phyloP scores from a whole-genome alignment of 805 yeast species.

The Maudiozyma barnettii region DNA sequence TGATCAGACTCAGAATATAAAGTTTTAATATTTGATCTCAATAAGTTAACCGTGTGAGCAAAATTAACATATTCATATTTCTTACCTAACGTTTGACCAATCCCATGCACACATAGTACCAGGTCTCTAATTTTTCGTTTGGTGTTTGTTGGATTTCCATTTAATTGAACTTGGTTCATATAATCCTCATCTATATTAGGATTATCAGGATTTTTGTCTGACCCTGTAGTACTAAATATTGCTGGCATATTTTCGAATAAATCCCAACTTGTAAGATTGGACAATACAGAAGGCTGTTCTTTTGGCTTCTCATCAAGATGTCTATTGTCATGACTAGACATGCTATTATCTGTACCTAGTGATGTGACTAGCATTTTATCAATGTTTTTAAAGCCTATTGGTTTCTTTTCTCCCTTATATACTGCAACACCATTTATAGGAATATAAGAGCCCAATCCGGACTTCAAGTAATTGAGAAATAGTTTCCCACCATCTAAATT shows the following conservation, averaged over 20 bases:
- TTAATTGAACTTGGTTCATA: constrained; percentile 35
- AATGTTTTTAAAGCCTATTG: not conserved
- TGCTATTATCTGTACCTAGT: constrained; percentile 14
- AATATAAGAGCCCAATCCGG: constrained; percentile 25
- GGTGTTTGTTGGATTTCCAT: constrained; percentile 17
- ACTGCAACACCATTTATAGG: constrained; percentile 42
- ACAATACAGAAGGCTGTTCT: not conserved
- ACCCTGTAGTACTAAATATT: not conserved
- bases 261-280: constrained; percentile 7
- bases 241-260: constrained; percentile 4
- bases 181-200: constrained; percentile 19
- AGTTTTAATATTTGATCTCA: constrained; percentile 49
- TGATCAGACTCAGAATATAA: constrained; percentile 36
- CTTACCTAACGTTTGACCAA: constrained; percentile 80
- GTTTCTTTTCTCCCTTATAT: constrained; percentile 1
- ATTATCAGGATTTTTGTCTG: constrained; percentile 2
- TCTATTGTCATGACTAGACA: not conserved
- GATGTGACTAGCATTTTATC: constrained; percentile 32
- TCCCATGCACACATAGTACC: constrained; percentile 87
- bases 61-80: constrained; percentile 76
- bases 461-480: constrained; percentile 29
- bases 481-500: constrained; percentile 35
- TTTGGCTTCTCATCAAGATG: not conserved
- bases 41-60: constrained; percentile 67
- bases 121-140: constrained; percentile 43